Evolutionary conservation across 495 filamentous ascomycete genomes (phyloP), one percentile per base, ranked within the genome.

Genomic region (Friedmanniomyces endolithicus): DNA sequence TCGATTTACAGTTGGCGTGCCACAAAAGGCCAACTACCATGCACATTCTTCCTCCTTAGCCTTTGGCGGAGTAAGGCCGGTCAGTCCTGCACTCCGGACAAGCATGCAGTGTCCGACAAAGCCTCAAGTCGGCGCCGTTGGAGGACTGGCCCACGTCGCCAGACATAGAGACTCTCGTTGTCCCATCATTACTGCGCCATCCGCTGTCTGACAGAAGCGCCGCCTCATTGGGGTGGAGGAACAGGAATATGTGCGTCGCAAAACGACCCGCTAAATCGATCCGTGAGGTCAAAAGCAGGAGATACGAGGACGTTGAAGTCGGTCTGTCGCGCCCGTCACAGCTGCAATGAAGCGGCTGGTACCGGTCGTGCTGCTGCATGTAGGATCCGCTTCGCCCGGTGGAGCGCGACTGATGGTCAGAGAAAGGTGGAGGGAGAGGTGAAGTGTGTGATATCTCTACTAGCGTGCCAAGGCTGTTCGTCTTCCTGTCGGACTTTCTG

Each of bases 251-350:
- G 68, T 70, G 56, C 59, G 67, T 66, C 64, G 66, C 56, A 66
- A 64, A 54, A 76, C 86, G 86, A 90, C 80, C 86, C 80, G 79
- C 85, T 77, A 79, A 76, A 78, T 88, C 86, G 89, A 67, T 73
- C 77, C 69, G 75, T 25, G 64, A 72, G 44, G 55, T 85, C 86
- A 77, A 87, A 82, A 87, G 87, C 83, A 89, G 88, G 79, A 94
- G 88, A 94, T 94, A 94, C 87, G 83, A 86, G 84, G 82, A 79
- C 84, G 81, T 64, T 64, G 64, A 63, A 62, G 65, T 83, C 72
- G 61, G 69, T 90, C 84, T 90, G 63, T 79, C 86, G 81, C 76
- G 79, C 75, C 76, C 73, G 22, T 37, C 64, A 64, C 63, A 68
- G 73, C 73, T 61, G 69, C 86, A 90, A 71, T 88, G 86, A 90